These are phyloP conservation scores for Chalciporus chontae DNA, from an alignment of 768 basidiomycete species.

Conservation along the genomic window DNA sequence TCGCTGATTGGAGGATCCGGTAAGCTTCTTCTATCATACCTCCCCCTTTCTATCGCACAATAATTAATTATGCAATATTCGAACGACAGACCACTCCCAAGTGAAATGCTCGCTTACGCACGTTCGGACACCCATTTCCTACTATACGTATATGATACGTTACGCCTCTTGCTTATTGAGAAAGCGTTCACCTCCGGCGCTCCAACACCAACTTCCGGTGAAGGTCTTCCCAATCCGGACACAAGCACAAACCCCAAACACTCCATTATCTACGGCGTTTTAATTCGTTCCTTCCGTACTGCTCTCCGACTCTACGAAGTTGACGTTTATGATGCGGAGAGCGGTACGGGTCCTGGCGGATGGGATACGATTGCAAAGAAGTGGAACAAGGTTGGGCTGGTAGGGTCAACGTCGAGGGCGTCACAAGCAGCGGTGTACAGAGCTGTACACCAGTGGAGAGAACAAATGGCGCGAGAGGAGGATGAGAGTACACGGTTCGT, in stretches of 20 bases:
- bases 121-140: conserved; percentile 96
- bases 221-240: conserved; percentile 2
- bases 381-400: conserved; percentile 69
- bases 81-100: conserved; percentile 61
- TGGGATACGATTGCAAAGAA: conserved; percentile 78
- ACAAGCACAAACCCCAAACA: conserved; percentile 26
- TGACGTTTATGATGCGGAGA: conserved; percentile 64
- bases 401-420: conserved; percentile 17
- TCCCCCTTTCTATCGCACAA: neutral
- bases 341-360: conserved; percentile 63
- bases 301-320: conserved; percentile 67
- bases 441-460: conserved; percentile 80
- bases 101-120: conserved; percentile 90
- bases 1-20: conserved; percentile 97
- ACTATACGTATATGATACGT: conserved; percentile 85
- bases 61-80: neutral
- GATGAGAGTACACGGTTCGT: conserved; percentile 82
- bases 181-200: conserved; percentile 40
- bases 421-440: conserved; percentile 64
- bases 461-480: conserved; percentile 70
- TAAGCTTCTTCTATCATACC: conserved; percentile 25
- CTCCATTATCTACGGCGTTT: conserved; percentile 54
- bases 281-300: conserved; percentile 74
- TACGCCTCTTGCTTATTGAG: conserved; percentile 84
- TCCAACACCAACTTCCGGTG: conserved; percentile 18